Conservation (phyloP, 2,329 filamentous ascomycete species). For the Aspergillus pseudoviridinutans region DNA sequence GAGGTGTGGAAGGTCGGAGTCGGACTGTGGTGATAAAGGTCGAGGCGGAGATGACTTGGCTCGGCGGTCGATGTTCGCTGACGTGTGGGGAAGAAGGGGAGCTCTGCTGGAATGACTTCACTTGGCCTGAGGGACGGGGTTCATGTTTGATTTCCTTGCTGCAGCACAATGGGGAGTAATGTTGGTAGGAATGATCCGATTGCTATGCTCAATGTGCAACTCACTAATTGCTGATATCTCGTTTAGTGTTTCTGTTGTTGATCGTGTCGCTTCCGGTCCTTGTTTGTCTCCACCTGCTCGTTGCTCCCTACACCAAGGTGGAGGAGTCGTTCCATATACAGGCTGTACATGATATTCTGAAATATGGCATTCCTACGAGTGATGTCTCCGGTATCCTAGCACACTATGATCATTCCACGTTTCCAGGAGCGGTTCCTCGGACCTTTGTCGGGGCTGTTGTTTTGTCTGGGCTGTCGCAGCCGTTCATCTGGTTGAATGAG, state of each 20-base stretch:
- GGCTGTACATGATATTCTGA: conserved; percentile 82
- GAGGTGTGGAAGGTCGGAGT: conserved; percentile 1
- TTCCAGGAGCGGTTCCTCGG: conserved; percentile 85
- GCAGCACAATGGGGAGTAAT: conserved; percentile 22
- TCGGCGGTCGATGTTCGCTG: neutral
- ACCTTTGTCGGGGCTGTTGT: conserved; percentile 81
- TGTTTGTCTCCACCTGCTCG: conserved; percentile 64
- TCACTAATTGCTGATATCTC: neutral
- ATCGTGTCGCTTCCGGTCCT: conserved; percentile 57
- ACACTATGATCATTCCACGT: conserved; percentile 83
- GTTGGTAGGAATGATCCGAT: conserved; percentile 6
- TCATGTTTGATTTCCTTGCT: neutral
- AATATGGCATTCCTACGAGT: conserved; percentile 67
- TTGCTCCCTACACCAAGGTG: conserved; percentile 90
- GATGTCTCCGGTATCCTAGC: conserved; percentile 53
- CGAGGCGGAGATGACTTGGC: conserved; percentile 13
- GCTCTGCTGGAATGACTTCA: neutral
- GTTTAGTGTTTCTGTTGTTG: conserved; percentile 20
- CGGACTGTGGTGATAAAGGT: conserved; percentile 3
- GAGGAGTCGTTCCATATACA: conserved; percentile 99
- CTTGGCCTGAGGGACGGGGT: neutral
- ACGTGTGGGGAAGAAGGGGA: neutral
- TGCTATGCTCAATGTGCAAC: neutral
- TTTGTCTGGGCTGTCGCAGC: conserved; percentile 68
- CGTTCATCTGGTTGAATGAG: conserved; percentile 56